Evolutionary conservation across 768 basidiomycete genomes (phyloP).

Genomic region (Trametes villosa): DNA sequence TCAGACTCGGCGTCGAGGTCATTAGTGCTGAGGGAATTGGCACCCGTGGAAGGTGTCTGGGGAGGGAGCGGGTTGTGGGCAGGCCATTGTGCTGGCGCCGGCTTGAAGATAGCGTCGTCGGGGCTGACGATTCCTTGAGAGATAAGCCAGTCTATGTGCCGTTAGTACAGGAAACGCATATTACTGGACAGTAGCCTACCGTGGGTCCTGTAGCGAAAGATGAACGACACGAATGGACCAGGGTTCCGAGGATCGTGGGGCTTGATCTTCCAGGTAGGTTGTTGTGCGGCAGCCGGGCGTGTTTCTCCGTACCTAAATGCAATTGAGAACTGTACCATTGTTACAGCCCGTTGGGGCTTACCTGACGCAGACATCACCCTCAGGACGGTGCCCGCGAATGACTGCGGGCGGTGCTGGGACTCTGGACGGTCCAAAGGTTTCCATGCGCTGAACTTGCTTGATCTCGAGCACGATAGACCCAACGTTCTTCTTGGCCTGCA

Average conservation of each 20-base stretch:
- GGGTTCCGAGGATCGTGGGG: constrained; percentile 47
- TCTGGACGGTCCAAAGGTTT: constrained; percentile 46
- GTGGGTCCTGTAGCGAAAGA: constrained; percentile 64
- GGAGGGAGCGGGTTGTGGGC: neutral
- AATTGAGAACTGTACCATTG: neutral
- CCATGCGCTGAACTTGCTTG: constrained; percentile 36
- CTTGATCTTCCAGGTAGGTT: constrained; percentile 58
- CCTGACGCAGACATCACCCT: constrained; percentile 53
- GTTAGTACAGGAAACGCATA: neutral
- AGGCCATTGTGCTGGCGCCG: neutral
- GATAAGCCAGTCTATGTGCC: constrained; percentile 27
- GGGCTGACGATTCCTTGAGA: constrained; percentile 28
- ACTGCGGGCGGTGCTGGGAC: constrained; percentile 44
- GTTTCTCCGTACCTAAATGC: constrained; percentile 53
- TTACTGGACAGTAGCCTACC: constrained; percentile 39
- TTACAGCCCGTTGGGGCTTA: constrained; percentile 32
- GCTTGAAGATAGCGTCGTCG: neutral
- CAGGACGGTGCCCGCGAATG: constrained; percentile 39
- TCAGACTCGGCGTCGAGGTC: neutral
- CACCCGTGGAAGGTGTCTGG: neutral
- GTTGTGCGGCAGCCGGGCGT: constrained; percentile 42
- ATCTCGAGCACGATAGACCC: constrained; percentile 63
- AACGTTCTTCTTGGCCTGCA: constrained; percentile 40
- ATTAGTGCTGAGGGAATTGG: neutral
- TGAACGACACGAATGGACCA: constrained; percentile 63